A percentile compares a stretch with the other conserved stretches of the same genome.
These are phyloP conservation scores for Sporothrix brasiliensis DNA, from an alignment of 2,329 filamentous ascomycete species.

Conservation along the genomic window DNA sequence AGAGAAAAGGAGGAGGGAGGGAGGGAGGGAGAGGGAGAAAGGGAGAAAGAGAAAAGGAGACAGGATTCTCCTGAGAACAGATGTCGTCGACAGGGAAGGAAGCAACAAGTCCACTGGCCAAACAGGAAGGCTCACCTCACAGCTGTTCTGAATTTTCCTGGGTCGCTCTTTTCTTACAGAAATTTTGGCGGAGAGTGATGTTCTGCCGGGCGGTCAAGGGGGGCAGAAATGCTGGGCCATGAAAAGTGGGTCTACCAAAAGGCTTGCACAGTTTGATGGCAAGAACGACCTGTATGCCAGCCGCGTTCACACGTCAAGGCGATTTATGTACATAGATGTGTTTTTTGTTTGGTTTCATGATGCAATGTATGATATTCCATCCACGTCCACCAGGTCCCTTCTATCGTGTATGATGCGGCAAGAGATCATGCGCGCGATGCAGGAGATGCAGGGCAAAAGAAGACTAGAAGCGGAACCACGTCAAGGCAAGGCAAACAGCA, in stretches of 20 bases:
- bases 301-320: not conserved
- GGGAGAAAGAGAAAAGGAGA: slow-evolving; percentile 11
- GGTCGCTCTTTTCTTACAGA: slow-evolving; percentile 23
- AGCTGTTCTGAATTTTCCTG: slow-evolving; percentile 24
- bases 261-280: not conserved
- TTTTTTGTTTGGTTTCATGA: not conserved
- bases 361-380: slow-evolving; percentile 4
- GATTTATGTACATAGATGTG: not conserved
- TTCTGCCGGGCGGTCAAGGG: slow-evolving; percentile 36
- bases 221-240: slow-evolving; percentile 15
- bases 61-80: slow-evolving; percentile 9
- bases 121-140: slow-evolving; percentile 2
- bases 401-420: slow-evolving; percentile 20
- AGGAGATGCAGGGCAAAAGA: not conserved
- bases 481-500: slow-evolving; percentile 13
- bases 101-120: slow-evolving; percentile 5
- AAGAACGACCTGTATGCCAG: not conserved
- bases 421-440: slow-evolving; percentile 2
- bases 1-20: not conserved
- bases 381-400: not conserved
- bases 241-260: slow-evolving; percentile 27
- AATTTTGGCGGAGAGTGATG: slow-evolving; percentile 36
- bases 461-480: not conserved
- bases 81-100: slow-evolving; percentile 22
- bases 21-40: not conserved